phyloP scores from a whole-genome alignment of 306 rosid species.

The Begonia masoniana region DNA sequence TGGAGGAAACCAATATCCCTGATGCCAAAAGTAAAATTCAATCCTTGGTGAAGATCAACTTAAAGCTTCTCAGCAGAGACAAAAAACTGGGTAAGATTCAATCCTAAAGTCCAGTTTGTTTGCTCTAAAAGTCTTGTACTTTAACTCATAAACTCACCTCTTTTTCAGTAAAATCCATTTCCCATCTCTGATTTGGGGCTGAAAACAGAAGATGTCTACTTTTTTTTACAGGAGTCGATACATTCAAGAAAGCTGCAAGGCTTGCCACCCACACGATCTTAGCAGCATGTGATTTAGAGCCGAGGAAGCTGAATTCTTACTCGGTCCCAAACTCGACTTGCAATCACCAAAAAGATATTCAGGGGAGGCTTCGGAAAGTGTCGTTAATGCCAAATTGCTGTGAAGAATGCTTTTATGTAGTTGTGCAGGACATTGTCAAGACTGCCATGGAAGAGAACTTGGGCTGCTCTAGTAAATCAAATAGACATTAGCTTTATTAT shows the following conservation, averaged over 20 bases:
- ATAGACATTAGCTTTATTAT: no score
- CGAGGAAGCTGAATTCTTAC: constrained; percentile 9
- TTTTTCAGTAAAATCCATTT: no score
- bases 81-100: constrained; percentile 35
- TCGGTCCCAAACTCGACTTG: constrained; percentile 24
- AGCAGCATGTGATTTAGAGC: constrained; percentile 49
- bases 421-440: constrained; percentile 40
- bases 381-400: constrained; percentile 42
- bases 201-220: no score
- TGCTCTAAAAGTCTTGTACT: no score
- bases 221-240: constrained; percentile 27
- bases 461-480: constrained; percentile 7
- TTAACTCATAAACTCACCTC: no score
- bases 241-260: constrained; percentile 55
- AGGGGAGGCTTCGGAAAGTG: constrained; percentile 19
- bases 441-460: constrained; percentile 25
- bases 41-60: constrained; percentile 62
- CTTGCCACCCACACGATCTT: constrained; percentile 52
- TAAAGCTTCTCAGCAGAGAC: constrained; percentile 45
- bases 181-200: no score
- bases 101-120: background rate
- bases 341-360: constrained; percentile 21
- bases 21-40: constrained; percentile 52
- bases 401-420: constrained; percentile 40
- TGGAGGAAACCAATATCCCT: constrained; percentile 13